A percentile compares a stretch with the other conserved stretches of the same genome.
Evolutionary conservation across 805 yeast genomes (phyloP).

Genomic region (Candida nemodendra): DNA sequence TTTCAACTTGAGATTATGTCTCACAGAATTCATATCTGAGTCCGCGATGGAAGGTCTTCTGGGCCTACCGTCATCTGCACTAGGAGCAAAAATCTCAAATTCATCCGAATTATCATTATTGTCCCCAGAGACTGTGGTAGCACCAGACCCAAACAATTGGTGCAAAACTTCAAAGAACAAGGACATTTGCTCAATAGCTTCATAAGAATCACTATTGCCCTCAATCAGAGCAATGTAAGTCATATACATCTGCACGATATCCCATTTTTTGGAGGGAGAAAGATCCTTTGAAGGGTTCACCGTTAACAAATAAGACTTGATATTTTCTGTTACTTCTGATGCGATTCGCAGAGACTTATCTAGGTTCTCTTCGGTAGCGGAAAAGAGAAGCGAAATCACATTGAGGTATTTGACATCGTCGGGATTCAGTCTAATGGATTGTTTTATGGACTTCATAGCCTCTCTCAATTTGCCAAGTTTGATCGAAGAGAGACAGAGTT

Average conservation of each 20-base stretch:
- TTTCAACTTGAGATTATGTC: constrained; percentile 6
- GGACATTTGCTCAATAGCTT: constrained; percentile 62
- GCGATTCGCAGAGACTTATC: constrained; percentile 40
- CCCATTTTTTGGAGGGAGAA: constrained; percentile 36
- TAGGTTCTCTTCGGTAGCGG: constrained; percentile 53
- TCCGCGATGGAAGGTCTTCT: constrained; percentile 15
- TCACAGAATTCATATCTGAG: constrained; percentile 4
- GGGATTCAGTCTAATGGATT: constrained; percentile 47
- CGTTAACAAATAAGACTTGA: constrained; percentile 33
- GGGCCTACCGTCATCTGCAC: constrained; percentile 11
- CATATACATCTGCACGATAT: constrained; percentile 65
- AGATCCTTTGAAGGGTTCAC: constrained; percentile 35
- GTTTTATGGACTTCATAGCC: constrained; percentile 47
- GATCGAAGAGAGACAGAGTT: constrained; percentile 50
- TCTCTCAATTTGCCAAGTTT: constrained; percentile 41
- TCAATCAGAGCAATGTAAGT: constrained; percentile 74
- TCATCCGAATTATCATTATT: not conserved
- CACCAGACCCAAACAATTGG: constrained; percentile 24
- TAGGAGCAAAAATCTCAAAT: not conserved
- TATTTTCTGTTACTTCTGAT: constrained; percentile 51
- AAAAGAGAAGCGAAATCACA: constrained; percentile 58
- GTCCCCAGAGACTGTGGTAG: constrained; percentile 2
- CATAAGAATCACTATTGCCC: constrained; percentile 53
- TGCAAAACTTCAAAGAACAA: constrained; percentile 62
- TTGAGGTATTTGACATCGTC: constrained; percentile 65